Evolutionary conservation across 225 moss, liverwort and hornwort species (phyloP).

Genomic region (Physcomitrium patens): DNA sequence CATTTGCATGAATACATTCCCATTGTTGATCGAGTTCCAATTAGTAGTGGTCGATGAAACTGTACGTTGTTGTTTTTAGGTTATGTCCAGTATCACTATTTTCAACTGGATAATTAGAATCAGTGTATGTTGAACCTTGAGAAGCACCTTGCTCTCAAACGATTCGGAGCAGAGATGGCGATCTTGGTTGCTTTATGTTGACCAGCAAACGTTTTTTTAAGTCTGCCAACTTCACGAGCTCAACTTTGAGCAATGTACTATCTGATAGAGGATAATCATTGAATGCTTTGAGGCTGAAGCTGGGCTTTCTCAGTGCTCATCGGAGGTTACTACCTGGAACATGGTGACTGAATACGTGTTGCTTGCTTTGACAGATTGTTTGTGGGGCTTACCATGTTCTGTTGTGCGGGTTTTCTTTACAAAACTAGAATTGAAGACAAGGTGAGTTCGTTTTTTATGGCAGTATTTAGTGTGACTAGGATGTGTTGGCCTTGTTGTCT

Average conservation of each 20-base stretch:
- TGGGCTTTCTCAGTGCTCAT: neutral
- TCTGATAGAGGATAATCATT: constrained; percentile 4
- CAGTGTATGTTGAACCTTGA: neutral
- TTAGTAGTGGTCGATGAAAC: constrained; percentile 17
- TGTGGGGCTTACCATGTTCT: constrained; percentile 69
- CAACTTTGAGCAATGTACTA: constrained; percentile 13
- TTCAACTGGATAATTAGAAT: neutral
- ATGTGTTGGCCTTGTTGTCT: constrained; percentile 5
- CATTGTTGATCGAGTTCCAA: neutral
- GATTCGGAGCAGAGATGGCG: constrained; percentile 13
- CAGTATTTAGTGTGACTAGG: constrained; percentile 7
- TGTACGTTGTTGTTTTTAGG: neutral
- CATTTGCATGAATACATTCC: neutral
- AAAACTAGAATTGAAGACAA: constrained; percentile 85
- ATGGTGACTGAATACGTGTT: constrained; percentile 27
- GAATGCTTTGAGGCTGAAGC: constrained; percentile 18
- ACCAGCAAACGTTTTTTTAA: neutral
- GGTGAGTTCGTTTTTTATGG: constrained; percentile 48
- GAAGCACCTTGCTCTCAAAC: neutral
- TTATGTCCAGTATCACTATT: neutral
- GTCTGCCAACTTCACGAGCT: constrained; percentile 5
- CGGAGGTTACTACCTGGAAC: constrained; percentile 14
- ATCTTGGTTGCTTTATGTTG: constrained; percentile 6
- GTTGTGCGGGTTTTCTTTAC: constrained; percentile 90
- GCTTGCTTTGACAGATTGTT: constrained; percentile 59